Evolutionary conservation across 1,284 basidiomycete species (phyloP), one percentile per base, ranked within the genome.

Genomic region (Moesziomyces globuligerus): DNA sequence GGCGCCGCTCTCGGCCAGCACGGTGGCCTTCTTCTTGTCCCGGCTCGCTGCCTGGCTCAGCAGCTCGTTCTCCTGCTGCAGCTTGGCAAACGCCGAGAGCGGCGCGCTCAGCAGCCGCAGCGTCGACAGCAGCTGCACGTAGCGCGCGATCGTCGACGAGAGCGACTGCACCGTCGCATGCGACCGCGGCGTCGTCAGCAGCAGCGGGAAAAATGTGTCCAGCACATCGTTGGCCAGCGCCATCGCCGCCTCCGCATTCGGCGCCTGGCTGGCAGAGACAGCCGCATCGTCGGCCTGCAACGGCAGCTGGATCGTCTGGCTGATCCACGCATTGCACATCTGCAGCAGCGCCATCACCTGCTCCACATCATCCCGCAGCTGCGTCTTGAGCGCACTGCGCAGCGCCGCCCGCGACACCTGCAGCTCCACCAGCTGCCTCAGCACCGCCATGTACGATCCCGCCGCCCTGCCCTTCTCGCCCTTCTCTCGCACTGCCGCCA

Each of bases 161-260:
- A 74, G 52, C 45, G 60, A 54, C 18, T 54, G 47, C 34, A 74
- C 59, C 26, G 53, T 46, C 2, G 28, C 46, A 21, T 61, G 60
- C 49, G 64, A 54, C n/a, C 52, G 57, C 32, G 68, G 49, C 7
- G 72, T 68, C 1, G 55, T 50, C 2, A 74, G 48, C 21, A 74
- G 45, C 21, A 74, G 58, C 13, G 72, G 72, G 48, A 72, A 72
- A 34, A 72, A 74, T 3, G 65, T 67, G 32, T 74, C 72, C 23
- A 74, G 49, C 43, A 72, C 60, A 40, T 71, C 68, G 42, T 43
- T 74, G 49, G 69, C 59, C 21, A 74, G 44, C n/a, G 56, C 46
- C 43, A 73, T 51, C 18, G 57, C 48, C 7, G 54, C 40, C 8
- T 64, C 51, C 15, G 58, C 58, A 8, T 58, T 32, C 2, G 65